Conservation (phyloP, 768 basidiomycete genomes). For the Antrodiella citrinella region DNA sequence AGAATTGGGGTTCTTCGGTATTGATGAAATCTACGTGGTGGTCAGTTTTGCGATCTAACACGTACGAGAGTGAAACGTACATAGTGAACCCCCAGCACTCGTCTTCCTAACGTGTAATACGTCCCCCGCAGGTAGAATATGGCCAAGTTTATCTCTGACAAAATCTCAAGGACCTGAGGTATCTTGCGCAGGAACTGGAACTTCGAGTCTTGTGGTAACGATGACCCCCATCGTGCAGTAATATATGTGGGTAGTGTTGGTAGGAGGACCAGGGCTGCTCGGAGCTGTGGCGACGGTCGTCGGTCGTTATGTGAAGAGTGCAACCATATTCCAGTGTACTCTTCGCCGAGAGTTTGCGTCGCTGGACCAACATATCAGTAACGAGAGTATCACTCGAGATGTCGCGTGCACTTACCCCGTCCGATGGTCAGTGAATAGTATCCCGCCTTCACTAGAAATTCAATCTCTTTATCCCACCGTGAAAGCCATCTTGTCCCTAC, state of each 20-base stretch:
- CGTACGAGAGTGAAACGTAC: slow-evolving; percentile 31
- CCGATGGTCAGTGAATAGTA: slow-evolving; percentile 75
- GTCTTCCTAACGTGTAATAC: slow-evolving; percentile 69
- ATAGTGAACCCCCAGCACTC: slow-evolving; percentile 61
- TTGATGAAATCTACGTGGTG: slow-evolving; percentile 66
- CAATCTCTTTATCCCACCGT: slow-evolving; percentile 77
- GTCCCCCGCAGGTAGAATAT: slow-evolving; percentile 72
- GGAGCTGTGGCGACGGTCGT: slow-evolving; percentile 38
- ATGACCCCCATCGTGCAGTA: slow-evolving; percentile 39
- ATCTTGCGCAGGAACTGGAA: slow-evolving; percentile 28
- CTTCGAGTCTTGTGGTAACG: slow-evolving; percentile 26
- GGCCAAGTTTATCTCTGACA: slow-evolving; percentile 68
- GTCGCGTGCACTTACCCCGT: slow-evolving; percentile 39
- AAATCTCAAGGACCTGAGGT: slow-evolving; percentile 46
- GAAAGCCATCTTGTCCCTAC: slow-evolving; percentile 74
- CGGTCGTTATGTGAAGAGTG: slow-evolving; percentile 36
- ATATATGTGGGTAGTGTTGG: slow-evolving; percentile 60
- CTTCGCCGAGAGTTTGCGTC: slow-evolving; percentile 81
- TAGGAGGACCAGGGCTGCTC: slow-evolving; percentile 53
- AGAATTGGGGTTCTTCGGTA: slow-evolving; percentile 59
- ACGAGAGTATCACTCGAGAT: neutral
- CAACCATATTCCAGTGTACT: slow-evolving; percentile 83
- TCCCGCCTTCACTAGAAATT: slow-evolving; percentile 53
- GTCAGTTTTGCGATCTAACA: too few relatives aligned
- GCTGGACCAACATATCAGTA: slow-evolving; percentile 31